Evolutionary conservation across 768 basidiomycete genomes (phyloP), one percentile per base, ranked within the genome.

Genomic region (Hebeloma cylindrosporum): DNA sequence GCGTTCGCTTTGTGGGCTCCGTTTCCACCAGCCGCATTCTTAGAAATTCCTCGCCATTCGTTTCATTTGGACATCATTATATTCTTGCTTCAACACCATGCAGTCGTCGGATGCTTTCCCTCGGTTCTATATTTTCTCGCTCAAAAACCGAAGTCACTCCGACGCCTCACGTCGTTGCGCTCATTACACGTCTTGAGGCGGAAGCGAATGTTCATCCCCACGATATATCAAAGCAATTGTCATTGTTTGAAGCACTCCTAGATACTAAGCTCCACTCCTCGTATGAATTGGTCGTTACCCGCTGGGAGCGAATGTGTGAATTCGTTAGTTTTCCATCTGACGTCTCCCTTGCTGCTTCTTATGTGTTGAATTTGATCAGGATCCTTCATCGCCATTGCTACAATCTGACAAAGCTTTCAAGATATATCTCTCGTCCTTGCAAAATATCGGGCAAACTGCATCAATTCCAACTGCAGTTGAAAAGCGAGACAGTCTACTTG

Each of bases 261-360:
- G 78, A 78, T 0, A 85, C 85, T 0, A 78, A 80, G 39, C 68
- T 84, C 25, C 80, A 77, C 44, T 74, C 82, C 9, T 88, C 80
- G 0, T 83, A 83, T 61, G 83, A 89, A 47, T 68, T 86, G 17
- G 67, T 91, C 44, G 79, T 89, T 45, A 80, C 70, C 57, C 79
- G 88, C 43, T 93, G 90, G 89, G 89, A 93, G 60, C 74, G 82
- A 53, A 81, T 84, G 76, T 79, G 78, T 56, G 85, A 91, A 75
- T 89, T 85, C 59, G 90, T 91, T 67, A 54, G 87, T 80, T 27
- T 87, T 88, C 65, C 48, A 82, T 78, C 26, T 40, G 27, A 8
- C 10, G 8, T 34, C 7, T 30, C 25, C 13, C 9, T 37, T 39
- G 17, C 3, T 11, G 27, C 25, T 22, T 21, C 37, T 17, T 27